Percentiles rank a stretch among this genome's conserved stretches.
Conservation (phyloP, 176 grass and related monocot genomes). For the Rhynchospora pubera region DNA sequence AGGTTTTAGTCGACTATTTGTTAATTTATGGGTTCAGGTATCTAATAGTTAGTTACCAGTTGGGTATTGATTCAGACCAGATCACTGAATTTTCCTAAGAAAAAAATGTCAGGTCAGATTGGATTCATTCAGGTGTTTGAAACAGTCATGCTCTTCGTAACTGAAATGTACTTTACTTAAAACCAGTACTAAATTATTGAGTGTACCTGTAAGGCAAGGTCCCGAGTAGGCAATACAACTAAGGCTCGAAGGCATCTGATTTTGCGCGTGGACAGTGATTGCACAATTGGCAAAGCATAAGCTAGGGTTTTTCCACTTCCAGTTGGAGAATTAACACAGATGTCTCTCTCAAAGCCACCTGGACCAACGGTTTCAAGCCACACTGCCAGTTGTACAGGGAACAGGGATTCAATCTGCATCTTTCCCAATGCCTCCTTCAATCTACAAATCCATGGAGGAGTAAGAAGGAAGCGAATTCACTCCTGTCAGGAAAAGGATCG, state of each 20-base stretch:
- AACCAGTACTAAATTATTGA: constrained; percentile 4
- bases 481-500: neutral
- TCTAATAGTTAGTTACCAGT: neutral
- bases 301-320: constrained; percentile 92
- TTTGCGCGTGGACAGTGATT: constrained; percentile 42
- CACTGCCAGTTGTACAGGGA: constrained; percentile 67
- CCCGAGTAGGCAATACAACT: constrained; percentile 77
- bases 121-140: neutral
- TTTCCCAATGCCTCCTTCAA: constrained; percentile 49
- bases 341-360: constrained; percentile 84
- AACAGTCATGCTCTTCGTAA: neutral
- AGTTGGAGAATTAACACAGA: constrained; percentile 93
- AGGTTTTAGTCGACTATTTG: neutral
- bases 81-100: neutral
- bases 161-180: neutral
- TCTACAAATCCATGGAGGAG: constrained; percentile 24
- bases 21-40: neutral
- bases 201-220: constrained; percentile 83
- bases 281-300: constrained; percentile 85
- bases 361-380: constrained; percentile 80
- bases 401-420: constrained; percentile 66
- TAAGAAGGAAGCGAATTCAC: neutral
- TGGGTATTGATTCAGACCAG: neutral
- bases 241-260: constrained; percentile 73
- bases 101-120: neutral